phyloP scores from a whole-genome alignment of 2,329 filamentous ascomycete genomes.

The Dryadomyces quercivorus region DNA sequence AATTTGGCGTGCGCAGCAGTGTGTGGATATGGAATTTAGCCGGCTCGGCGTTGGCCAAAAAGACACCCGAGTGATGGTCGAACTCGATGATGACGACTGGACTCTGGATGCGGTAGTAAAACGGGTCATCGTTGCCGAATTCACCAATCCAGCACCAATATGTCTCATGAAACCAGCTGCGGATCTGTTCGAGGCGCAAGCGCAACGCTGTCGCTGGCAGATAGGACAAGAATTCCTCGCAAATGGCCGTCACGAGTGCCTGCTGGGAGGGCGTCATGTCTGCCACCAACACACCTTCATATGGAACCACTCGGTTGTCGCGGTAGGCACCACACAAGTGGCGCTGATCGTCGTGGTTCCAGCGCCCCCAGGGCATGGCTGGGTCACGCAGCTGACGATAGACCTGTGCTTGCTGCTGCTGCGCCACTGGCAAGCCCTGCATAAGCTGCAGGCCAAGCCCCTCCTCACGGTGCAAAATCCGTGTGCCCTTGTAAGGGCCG shows the following conservation, averaged over 20 bases:
- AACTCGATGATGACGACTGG: conserved; percentile 66
- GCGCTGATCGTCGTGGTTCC: conserved; percentile 72
- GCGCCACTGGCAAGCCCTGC: conserved; percentile 40
- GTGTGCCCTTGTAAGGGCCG: conserved; percentile 49
- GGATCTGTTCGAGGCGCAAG: conserved; percentile 41
- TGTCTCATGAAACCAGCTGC: conserved; percentile 51
- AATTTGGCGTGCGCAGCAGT: conserved; percentile 58
- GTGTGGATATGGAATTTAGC: conserved; percentile 74
- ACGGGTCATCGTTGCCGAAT: conserved; percentile 53
- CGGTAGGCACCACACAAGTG: conserved; percentile 68
- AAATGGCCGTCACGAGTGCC: conserved; percentile 41
- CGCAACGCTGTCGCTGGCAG: conserved; percentile 44
- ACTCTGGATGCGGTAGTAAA: conserved; percentile 68
- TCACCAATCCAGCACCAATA: conserved; percentile 73
- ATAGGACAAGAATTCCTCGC: conserved; percentile 56
- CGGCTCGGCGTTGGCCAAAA: conserved; percentile 59
- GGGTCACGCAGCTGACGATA: conserved; percentile 51
- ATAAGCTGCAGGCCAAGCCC: conserved; percentile 54
- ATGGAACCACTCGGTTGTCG: conserved; percentile 66
- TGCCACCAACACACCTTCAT: conserved; percentile 51
- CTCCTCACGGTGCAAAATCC: conserved; percentile 55
- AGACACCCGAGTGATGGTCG: conserved; percentile 70
- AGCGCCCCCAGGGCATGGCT: conserved; percentile 54
- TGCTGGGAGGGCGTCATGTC: conserved; percentile 36
- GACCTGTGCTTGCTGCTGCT: conserved; percentile 39